Base-by-base conservation (phyloP, 2,329 filamentous ascomycete species). In the Lomentospora prolificans region DNA sequence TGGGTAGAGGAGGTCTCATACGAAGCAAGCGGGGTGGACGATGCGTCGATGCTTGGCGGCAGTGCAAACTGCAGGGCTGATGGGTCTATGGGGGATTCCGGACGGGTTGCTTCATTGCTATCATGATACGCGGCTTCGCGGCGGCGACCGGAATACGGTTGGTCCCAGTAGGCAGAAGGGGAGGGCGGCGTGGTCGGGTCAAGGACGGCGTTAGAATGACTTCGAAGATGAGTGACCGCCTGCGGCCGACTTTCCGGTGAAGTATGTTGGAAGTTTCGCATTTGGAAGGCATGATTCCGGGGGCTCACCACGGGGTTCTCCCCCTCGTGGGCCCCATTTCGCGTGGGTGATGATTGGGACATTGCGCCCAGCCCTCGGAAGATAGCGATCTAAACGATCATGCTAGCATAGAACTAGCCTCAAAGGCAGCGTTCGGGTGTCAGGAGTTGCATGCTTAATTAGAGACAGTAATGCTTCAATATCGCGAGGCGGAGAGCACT, bases 1-100 rank as follows among this genome's bases (percentile, higher is more conserved):
- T 41, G 51, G 12, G 25, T 25, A 17, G 27, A 60, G 24, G 59
- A 57, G 17, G 61, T 56, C 17, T 61, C 62, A 31, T 66, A 65
- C 57, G 61, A 61, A 55, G 67, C 19, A 19, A 48, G 57, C 24
- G 65, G 57, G 57, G 64, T 53, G 50, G 61, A 55, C 57, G 60
- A 63, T 41, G 65, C 69, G 56, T 70, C 68, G 56, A 80, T 75
- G 22, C 76, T 75, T 2, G 79, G 78, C 3, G 79, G 78, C 1
- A 82, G 67, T 24, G 79, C 79, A 61, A 73, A 76, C 64, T 81
- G 78, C 51, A 82, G 66, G 36, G 74, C 78, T 39, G 74, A 70
- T 12, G 70, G 68, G 59, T 83, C 79, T 59, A 82, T 76, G 12
- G 79, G 77, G 10, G 79, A 81, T 46, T 69, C 68, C 51, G 72